Conservation (phyloP, 805 yeast species). For the Blastobotrys parvus region DNA sequence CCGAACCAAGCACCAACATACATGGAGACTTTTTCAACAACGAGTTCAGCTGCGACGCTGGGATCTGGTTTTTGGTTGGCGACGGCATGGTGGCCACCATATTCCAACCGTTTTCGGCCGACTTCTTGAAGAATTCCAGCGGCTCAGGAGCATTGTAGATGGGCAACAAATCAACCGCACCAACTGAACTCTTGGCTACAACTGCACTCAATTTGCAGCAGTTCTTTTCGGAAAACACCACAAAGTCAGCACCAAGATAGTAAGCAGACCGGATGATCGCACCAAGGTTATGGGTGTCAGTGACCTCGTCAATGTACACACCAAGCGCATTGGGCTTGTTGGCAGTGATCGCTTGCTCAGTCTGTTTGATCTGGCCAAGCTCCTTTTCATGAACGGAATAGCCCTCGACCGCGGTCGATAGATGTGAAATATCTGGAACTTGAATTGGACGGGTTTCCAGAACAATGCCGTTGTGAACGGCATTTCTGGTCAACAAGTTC, state of each 20-base stretch:
- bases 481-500: slow-evolving; percentile 53
- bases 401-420: too few species aligned
- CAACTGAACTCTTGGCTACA: slow-evolving; percentile 74
- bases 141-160: slow-evolving; percentile 54
- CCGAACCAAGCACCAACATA: slow-evolving; percentile 73
- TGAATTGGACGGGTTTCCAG: slow-evolving; percentile 53
- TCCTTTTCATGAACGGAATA: too few species aligned
- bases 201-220: slow-evolving; percentile 70
- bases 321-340: slow-evolving; percentile 48
- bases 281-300: slow-evolving; percentile 85
- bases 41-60: slow-evolving; percentile 33
- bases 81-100: slow-evolving; percentile 45
- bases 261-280: slow-evolving; percentile 74
- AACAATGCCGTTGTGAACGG: slow-evolving; percentile 75
- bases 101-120: slow-evolving; percentile 58
- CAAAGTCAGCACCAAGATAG: slow-evolving; percentile 74
- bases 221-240: slow-evolving; percentile 59
- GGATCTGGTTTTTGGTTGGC: slow-evolving; percentile 27
- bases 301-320: slow-evolving; percentile 64
- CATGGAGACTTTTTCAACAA: slow-evolving; percentile 48
- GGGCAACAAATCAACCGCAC: slow-evolving; percentile 69
- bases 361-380: too few species aligned
- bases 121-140: slow-evolving; percentile 48
- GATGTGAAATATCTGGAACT: slow-evolving; percentile 24
- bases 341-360: too few species aligned